A percentile compares a stretch with the other conserved stretches of the same genome.
These are phyloP conservation scores for Lichenothelia convexa DNA, from an alignment of 495 filamentous ascomycete genomes.

Conservation along the genomic window DNA sequence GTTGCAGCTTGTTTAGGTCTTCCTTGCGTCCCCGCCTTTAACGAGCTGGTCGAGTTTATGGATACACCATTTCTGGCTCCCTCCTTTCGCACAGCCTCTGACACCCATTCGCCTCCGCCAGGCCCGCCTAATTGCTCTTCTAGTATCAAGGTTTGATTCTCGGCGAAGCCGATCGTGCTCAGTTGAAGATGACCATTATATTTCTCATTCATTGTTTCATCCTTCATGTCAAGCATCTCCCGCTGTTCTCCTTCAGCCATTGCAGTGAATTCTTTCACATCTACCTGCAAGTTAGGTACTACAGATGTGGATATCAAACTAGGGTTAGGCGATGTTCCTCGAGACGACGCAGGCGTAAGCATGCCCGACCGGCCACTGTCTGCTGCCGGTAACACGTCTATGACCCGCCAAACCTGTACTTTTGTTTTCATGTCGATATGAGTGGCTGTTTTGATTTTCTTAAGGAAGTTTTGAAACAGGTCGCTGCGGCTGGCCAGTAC, in stretches of 20 bases:
- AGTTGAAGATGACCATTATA: conserved; percentile 58
- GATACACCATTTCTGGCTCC: conserved; percentile 21
- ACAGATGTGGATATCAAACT: conserved; percentile 17
- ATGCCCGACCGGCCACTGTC: conserved; percentile 23
- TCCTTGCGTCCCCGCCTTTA: conserved; percentile 6
- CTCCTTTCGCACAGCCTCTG: conserved; percentile 26
- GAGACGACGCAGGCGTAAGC: conserved; percentile 40
- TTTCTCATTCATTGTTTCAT: conserved; percentile 55
- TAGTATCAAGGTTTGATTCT: conserved; percentile 52
- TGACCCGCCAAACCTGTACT: conserved; percentile 61
- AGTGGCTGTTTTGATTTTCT: conserved; percentile 43
- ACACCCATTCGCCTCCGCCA: conserved; percentile 43
- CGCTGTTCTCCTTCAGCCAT: conserved; percentile 50
- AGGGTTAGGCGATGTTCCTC: conserved; percentile 27
- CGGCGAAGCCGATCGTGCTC: conserved; percentile 41
- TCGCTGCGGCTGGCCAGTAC: conserved; percentile 51
- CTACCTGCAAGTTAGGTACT: conserved; percentile 44
- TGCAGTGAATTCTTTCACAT: conserved; percentile 48
- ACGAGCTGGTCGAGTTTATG: conserved; percentile 22
- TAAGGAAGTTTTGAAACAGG: conserved; percentile 53
- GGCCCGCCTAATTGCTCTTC: conserved; percentile 49
- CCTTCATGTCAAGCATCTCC: conserved; percentile 46
- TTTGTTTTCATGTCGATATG: conserved; percentile 49
- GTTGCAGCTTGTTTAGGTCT: conserved; percentile 3
- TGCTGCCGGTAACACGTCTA: conserved; percentile 22